Evolutionary conservation across 352 stramenopile genomes (phyloP), one percentile per base, ranked within the genome.

Genomic region (Pythium plurisporium): DNA sequence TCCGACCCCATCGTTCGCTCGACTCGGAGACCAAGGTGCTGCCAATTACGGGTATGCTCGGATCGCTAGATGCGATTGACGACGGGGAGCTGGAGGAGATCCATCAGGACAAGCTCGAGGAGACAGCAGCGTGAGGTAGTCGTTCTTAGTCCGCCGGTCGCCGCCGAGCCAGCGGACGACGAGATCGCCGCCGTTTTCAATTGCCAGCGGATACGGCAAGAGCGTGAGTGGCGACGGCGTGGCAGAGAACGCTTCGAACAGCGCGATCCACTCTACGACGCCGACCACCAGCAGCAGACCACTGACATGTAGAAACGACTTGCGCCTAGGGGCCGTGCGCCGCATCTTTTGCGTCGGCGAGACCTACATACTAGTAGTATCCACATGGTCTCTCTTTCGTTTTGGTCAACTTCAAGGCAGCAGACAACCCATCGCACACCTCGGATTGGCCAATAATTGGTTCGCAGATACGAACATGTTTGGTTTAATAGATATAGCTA

Each of bases 91-190:
- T 33, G 1, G 14, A 6, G 4, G 25, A 42, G 7, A 34, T 33
- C 42, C 22, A 23, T 1, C 23, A 34, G 5, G 12, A 8, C 4
- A 12, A 49, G 15, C 1, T 9, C 3, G 42, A 49, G 11, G 20
- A 54, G 20, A 43, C 46, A 2, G 20, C 20, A 91, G 51, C 14
- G 79, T 86, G 36, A 91, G n/a, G 29, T 73, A 87, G 61, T 91
- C 77, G 34, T 59, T 34, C 4, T 43, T 30, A n/a, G 69, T 70
- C 25, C 74, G 31, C 6, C 30, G 17, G 0, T 22, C 30, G 0
- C 58, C 15, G 1, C 51, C 59, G 4, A 58, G 46, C 81, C 79
- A 91, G 0, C 51, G 74, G 3, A 91, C 62, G 1, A 87, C 70
- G 12, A 91, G 47, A 38, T 81, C 70, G 15, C 69, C 67, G 9